Evolutionary conservation across 1,284 basidiomycete species (phyloP), one percentile per base, ranked within the genome.

Genomic region (Cystobasidium slooffiae): DNA sequence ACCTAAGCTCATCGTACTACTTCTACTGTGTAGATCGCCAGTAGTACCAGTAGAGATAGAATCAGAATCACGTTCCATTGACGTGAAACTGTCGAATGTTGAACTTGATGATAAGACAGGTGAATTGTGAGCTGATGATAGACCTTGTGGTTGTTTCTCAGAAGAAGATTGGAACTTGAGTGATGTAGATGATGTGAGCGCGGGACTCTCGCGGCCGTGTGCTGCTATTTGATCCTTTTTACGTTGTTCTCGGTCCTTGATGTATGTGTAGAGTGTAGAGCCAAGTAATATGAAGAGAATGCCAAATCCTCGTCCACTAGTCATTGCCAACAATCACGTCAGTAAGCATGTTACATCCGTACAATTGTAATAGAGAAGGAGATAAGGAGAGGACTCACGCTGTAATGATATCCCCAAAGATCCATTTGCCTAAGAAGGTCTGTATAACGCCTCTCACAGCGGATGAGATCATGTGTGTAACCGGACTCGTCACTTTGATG

Each of bases 401-500:
- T 6, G 89, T 89, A 77, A 94, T 88, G 72, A 90, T 80, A 64
- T 94, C 92, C 22, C 84, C 79, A 84, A 94, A 94, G 16, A 91
- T 77, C 87, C 86, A 89, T 81, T 90, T 85, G 41, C 88, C 90
- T 18, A 94, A 85, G 59, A 92, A 80, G 1, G 91, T 91, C 16
- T 89, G 90, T 0, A 91, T 88, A 37, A 94, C 92, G 20, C 91
- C 91, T 68, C 88, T 86, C 20, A 88, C 88, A 49, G 89, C 89
- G 88, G 69, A 46, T 31, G 91, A 92, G 43, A 94, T 85, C 93
- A 94, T 94, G 82, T 94, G 92, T 1, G 92, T 93, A 81, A 94
- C 92, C 16, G 92, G 92, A 1, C 92, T 94, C 3, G 93, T 94
- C 75, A 94, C 89, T 82, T 94, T 93, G 85, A 94, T 94, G 39